phyloP scores from a whole-genome alignment of 1,284 basidiomycete species.

The Psilocybe mexicana region DNA sequence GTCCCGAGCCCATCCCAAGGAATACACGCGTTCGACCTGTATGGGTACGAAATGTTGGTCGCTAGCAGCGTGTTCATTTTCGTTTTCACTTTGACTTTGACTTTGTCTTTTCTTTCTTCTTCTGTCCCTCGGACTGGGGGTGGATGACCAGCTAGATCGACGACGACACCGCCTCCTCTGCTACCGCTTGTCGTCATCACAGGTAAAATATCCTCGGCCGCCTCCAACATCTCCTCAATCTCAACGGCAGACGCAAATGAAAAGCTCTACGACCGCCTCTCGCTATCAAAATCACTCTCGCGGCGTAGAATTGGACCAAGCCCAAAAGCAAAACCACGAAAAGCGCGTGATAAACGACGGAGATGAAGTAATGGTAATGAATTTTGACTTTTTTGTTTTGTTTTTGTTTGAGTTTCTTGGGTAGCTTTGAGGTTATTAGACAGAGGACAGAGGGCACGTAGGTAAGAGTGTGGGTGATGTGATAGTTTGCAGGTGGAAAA shows the following conservation, averaged over 20 bases:
- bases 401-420: too few relatives aligned
- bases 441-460: too few relatives aligned
- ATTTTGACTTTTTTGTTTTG: neutral
- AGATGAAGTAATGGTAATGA: neutral
- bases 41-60: constrained; percentile 14
- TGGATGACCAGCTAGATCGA: neutral
- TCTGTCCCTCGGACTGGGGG: constrained; percentile 1
- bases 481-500: too few relatives aligned
- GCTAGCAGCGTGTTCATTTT: neutral
- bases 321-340: neutral
- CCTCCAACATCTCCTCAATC: constrained; percentile 10
- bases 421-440: too few relatives aligned
- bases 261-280: too few relatives aligned
- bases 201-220: constrained; percentile 2
- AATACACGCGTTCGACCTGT: constrained; percentile 5
- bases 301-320: neutral
- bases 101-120: too few relatives aligned
- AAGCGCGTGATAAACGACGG: constrained; percentile 6
- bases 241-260: too few relatives aligned
- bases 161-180: neutral
- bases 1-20: constrained; percentile 6
- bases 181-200: neutral
- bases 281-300: neutral
- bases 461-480: too few relatives aligned
- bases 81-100: too few relatives aligned